Evolutionary conservation across 1,139 yeast genomes (phyloP).

Genomic region (Kodamaea plutei): DNA sequence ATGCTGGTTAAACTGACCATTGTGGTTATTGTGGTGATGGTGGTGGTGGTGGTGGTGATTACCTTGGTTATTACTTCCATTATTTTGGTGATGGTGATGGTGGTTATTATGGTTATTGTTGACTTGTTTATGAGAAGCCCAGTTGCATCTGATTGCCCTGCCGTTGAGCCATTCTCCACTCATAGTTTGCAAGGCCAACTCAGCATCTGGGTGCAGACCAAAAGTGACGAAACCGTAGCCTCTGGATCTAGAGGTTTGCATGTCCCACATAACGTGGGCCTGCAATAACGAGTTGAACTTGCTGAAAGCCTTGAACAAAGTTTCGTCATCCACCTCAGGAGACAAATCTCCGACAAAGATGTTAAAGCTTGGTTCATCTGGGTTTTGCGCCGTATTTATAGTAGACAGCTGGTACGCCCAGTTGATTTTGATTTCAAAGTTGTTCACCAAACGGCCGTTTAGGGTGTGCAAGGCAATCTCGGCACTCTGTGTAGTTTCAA

Average conservation of each 20-base stretch:
- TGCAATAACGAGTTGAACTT: slow-evolving; percentile 62
- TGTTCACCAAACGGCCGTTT: slow-evolving; percentile 52
- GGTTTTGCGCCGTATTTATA: slow-evolving; percentile 48
- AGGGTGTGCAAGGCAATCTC: slow-evolving; percentile 57
- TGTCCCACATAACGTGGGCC: slow-evolving; percentile 97
- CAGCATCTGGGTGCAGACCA: slow-evolving; percentile 63
- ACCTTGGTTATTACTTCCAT: slow-evolving; percentile 1
- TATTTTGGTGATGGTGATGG: no score
- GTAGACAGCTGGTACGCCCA: slow-evolving; percentile 77
- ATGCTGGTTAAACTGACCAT: no score
- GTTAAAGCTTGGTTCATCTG: slow-evolving; percentile 54
- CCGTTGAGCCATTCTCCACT: slow-evolving; percentile 72
- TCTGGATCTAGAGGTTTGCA: slow-evolving; percentile 87
- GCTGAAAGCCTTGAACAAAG: slow-evolving; percentile 56
- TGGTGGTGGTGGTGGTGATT: slow-evolving; percentile 5
- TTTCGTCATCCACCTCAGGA: slow-evolving; percentile 78
- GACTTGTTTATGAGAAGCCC: slow-evolving; percentile 76
- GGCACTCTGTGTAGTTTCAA: slow-evolving; percentile 55
- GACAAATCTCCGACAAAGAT: slow-evolving; percentile 86
- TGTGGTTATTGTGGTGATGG: slow-evolving; percentile 5
- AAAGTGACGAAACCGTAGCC: slow-evolving; percentile 95
- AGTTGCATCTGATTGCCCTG: slow-evolving; percentile 75
- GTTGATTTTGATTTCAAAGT: slow-evolving; percentile 58
- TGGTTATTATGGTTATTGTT: slow-evolving; percentile 9
- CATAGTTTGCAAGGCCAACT: slow-evolving; percentile 66